Conservation (phyloP, 2,329 filamentous ascomycete genomes). For the Scedosporium minutisporum region DNA sequence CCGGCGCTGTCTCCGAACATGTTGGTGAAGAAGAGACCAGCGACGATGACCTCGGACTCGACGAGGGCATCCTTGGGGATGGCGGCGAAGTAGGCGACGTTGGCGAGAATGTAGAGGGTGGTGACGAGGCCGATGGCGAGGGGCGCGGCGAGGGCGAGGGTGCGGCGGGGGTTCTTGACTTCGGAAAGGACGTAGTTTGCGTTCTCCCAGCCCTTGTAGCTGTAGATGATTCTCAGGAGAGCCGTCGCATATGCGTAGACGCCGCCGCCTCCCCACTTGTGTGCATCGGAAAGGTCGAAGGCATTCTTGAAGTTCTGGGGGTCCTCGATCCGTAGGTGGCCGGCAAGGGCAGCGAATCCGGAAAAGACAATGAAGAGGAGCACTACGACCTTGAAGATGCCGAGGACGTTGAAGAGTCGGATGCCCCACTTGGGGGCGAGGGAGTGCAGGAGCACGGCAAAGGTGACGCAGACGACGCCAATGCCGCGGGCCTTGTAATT, state of each 20-base stretch:
- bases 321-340: constrained; percentile 34
- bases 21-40: constrained; percentile 51
- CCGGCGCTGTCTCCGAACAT: constrained; percentile 49
- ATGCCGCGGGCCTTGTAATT: constrained; percentile 50
- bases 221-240: constrained; percentile 49
- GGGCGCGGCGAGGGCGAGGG: constrained; percentile 45
- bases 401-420: constrained; percentile 47
- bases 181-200: constrained; percentile 53
- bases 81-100: constrained; percentile 56
- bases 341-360: constrained; percentile 46
- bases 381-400: constrained; percentile 50
- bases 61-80: constrained; percentile 49
- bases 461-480: constrained; percentile 42
- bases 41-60: constrained; percentile 49
- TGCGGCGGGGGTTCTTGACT: constrained; percentile 43
- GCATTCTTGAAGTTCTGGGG: constrained; percentile 49
- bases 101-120: constrained; percentile 52
- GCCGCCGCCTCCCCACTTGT: constrained; percentile 37
- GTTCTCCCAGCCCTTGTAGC: constrained; percentile 55
- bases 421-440: constrained; percentile 48
- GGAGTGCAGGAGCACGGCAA: constrained; percentile 42
- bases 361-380: constrained; percentile 52
- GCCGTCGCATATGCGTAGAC: constrained; percentile 47
- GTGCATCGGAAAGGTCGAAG: constrained; percentile 34
- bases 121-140: constrained; percentile 49